A percentile compares a stretch with the other conserved stretches of the same genome.
phyloP scores from a whole-genome alignment of 306 rosid species.

The Citrullus amarus region DNA sequence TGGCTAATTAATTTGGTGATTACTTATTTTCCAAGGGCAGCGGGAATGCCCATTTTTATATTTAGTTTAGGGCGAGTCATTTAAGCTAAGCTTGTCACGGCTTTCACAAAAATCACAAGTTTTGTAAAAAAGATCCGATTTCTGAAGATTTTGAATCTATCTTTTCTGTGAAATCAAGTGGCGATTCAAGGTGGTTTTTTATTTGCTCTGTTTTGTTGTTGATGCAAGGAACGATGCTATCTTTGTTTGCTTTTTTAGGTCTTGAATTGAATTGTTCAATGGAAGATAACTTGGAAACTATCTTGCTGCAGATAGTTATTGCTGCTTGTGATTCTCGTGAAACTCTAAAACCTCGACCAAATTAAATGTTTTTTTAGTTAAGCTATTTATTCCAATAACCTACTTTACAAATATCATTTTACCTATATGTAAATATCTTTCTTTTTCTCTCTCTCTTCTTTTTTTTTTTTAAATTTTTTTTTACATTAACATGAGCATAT shows the following conservation, averaged over 20 bases:
- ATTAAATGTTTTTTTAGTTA: background rate
- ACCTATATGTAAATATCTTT: background rate
- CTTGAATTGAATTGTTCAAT: background rate
- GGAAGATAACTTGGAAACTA: background rate
- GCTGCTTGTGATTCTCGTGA: background rate
- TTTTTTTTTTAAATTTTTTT: too few relatives aligned
- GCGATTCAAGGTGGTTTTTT: background rate
- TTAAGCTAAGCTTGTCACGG: background rate
- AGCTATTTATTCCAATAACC: background rate
- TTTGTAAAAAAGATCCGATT: background rate
- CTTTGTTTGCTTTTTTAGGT: background rate
- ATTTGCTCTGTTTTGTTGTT: background rate
- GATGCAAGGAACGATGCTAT: background rate
- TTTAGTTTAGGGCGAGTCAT: background rate
- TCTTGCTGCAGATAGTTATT: background rate
- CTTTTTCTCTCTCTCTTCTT: too few relatives aligned
- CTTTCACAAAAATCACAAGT: conserved; percentile 1
- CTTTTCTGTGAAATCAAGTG: background rate
- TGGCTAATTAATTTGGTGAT: background rate
- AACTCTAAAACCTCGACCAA: background rate
- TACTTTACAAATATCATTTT: background rate
- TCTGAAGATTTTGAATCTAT: background rate
- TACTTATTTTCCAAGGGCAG: background rate
- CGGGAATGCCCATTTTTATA: background rate
- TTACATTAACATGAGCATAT: too few relatives aligned